Percentiles rank a stretch among this genome's conserved stretches.
These are phyloP conservation scores for Naganishia albida DNA, from an alignment of 1,284 basidiomycete species.

Conservation along the genomic window DNA sequence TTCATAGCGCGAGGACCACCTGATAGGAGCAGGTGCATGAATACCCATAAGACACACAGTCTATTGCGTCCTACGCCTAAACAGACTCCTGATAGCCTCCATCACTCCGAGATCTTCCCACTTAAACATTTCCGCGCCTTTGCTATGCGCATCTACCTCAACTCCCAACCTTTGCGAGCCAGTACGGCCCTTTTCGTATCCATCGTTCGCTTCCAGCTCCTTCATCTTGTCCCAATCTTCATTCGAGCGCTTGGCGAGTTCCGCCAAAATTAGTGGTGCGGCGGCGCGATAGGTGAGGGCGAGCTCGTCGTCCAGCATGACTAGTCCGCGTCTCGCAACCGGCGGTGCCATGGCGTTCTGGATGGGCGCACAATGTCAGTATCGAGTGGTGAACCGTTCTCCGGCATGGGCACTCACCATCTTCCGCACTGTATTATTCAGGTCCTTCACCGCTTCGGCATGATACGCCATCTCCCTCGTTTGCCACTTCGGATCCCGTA, in stretches of 20 bases:
- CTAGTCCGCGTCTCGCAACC: slow-evolving; percentile 65
- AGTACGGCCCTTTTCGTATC: slow-evolving; percentile 4
- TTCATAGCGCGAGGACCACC: too few species aligned
- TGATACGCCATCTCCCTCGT: slow-evolving; percentile 70
- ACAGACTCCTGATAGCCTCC: slow-evolving; percentile 29
- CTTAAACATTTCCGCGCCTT: slow-evolving; percentile 20
- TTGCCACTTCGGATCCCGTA: slow-evolving; percentile 75
- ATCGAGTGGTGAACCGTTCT: not conserved
- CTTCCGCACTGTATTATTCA: slow-evolving; percentile 72
- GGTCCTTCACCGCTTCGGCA: slow-evolving; percentile 65
- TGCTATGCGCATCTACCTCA: slow-evolving; percentile 8
- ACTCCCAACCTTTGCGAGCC: slow-evolving; percentile 2
- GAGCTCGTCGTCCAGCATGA: slow-evolving; percentile 63
- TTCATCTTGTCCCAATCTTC: slow-evolving; percentile 46
- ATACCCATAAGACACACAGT: not conserved
- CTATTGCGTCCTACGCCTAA: slow-evolving; percentile 2
- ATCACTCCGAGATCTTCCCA: slow-evolving; percentile 23
- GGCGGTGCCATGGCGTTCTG: slow-evolving; percentile 73
- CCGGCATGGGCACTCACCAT: slow-evolving; percentile 53
- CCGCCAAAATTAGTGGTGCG: slow-evolving; percentile 41
- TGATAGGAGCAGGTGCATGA: not conserved
- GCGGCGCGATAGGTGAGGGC: slow-evolving; percentile 61
- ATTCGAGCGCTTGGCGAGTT: slow-evolving; percentile 37
- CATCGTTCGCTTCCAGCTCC: slow-evolving; percentile 4
- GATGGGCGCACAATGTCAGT: not conserved